Percentiles rank a stretch among this genome's conserved stretches.
phyloP scores from a whole-genome alignment of 106 monocot genomes.

The Dendrobium catenatum region DNA sequence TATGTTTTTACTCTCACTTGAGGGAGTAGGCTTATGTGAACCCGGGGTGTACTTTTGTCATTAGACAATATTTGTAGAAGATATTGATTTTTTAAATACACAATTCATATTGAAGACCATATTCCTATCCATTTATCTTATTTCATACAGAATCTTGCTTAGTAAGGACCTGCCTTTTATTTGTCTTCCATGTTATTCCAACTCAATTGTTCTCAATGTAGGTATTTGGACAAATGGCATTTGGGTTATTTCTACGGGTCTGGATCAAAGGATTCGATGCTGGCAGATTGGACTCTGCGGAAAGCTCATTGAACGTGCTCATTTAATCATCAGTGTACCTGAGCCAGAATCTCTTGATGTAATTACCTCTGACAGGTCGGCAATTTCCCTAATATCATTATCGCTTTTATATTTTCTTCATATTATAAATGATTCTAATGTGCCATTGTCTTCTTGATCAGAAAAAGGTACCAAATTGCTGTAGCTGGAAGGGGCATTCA shows the following conservation, averaged over 20 bases:
- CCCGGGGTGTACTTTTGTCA: too few species aligned
- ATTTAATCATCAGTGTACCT: slow-evolving; percentile 80
- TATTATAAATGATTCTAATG: neutral
- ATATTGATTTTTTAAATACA: neutral
- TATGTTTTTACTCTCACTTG: too few species aligned
- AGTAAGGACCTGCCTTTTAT: neutral
- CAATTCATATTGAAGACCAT: neutral
- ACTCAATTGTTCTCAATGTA: slow-evolving; percentile 2
- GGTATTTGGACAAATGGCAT: slow-evolving; percentile 87
- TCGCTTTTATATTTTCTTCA: neutral
- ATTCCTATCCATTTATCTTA: neutral
- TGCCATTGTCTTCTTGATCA: neutral
- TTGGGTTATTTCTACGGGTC: slow-evolving; percentile 84
- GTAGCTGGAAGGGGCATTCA: slow-evolving; percentile 90
- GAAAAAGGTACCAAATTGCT: slow-evolving; percentile 59
- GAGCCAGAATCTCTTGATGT: slow-evolving; percentile 90
- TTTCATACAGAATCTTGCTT: too few species aligned
- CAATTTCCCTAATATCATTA: neutral
- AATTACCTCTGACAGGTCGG: slow-evolving; percentile 28
- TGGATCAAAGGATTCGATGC: slow-evolving; percentile 87
- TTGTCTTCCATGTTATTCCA: neutral
- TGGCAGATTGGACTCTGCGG: slow-evolving; percentile 40
- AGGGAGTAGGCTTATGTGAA: too few species aligned
- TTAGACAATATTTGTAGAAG: neutral
- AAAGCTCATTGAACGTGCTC: slow-evolving; percentile 48